These are phyloP conservation scores for Aspergillus leporis DNA, from an alignment of 495 filamentous ascomycete species.

Conservation along the genomic window DNA sequence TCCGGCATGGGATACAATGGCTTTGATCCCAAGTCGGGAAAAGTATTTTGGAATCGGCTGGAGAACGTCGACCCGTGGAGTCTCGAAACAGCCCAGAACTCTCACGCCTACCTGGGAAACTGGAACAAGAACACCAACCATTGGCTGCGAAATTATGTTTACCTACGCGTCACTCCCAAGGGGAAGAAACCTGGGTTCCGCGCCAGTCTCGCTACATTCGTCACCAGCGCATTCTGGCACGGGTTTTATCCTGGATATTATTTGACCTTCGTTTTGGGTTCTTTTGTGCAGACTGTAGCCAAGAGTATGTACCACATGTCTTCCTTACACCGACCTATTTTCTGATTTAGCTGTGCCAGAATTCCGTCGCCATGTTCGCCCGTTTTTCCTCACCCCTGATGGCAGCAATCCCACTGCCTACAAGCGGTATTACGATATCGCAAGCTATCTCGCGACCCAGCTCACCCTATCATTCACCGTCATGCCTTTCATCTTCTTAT, in stretches of 20 bases:
- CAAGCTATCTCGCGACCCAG: slow-evolving; percentile 80
- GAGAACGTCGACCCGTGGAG: slow-evolving; percentile 81
- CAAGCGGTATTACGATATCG: slow-evolving; percentile 86
- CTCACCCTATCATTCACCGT: slow-evolving; percentile 77
- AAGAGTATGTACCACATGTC: slow-evolving; percentile 66
- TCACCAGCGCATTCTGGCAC: slow-evolving; percentile 95
- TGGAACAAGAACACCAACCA: slow-evolving; percentile 99
- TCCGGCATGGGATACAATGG: slow-evolving; percentile 94
- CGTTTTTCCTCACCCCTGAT: slow-evolving; percentile 84
- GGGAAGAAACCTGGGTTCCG: slow-evolving; percentile 97
- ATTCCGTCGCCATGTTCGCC: slow-evolving; percentile 83
- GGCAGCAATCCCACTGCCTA: slow-evolving; percentile 61
- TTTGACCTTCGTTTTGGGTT: slow-evolving; percentile 81
- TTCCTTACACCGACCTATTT: background rate
- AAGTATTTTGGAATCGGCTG: slow-evolving; percentile 84
- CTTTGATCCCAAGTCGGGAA: slow-evolving; percentile 77
- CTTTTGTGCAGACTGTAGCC: slow-evolving; percentile 87
- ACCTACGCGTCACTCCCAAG: slow-evolving; percentile 90
- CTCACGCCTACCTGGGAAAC: slow-evolving; percentile 78
- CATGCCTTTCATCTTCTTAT: slow-evolving; percentile 80
- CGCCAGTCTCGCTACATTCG: slow-evolving; percentile 91
- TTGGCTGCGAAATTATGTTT: slow-evolving; percentile 95
- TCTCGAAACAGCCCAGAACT: slow-evolving; percentile 88
- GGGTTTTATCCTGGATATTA: slow-evolving; percentile 98
- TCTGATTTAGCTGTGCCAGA: slow-evolving; percentile 51